A percentile compares a stretch with the other conserved stretches of the same genome.
phyloP scores from a whole-genome alignment of 306 rosid species.

The Medicago lupulina region DNA sequence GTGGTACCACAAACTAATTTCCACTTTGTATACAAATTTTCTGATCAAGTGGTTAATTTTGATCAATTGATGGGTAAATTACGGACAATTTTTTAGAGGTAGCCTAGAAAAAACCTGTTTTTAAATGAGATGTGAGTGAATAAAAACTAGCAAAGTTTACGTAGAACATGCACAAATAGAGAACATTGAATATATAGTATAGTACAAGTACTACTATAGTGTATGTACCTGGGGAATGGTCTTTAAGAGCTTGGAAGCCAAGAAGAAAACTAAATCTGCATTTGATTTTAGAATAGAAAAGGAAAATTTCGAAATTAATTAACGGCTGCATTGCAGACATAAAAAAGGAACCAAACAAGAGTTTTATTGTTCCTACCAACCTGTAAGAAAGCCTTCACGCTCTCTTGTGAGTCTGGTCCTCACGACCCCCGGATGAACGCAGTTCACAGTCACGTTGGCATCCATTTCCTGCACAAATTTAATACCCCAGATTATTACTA shows the following conservation, averaged over 20 bases:
- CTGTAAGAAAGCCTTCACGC: slow-evolving; percentile 85
- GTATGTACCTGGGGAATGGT: slow-evolving; percentile 82
- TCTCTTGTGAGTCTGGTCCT: slow-evolving; percentile 93
- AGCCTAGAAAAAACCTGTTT: too few species aligned
- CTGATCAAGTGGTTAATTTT: too few species aligned
- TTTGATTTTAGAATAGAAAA: slow-evolving; percentile 12
- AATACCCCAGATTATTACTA: background rate
- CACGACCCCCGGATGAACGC: slow-evolving; percentile 93
- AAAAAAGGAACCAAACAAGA: background rate
- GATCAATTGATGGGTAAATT: too few species aligned
- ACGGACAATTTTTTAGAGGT: too few species aligned
- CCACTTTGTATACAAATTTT: too few species aligned
- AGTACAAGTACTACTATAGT: too few species aligned
- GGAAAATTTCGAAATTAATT: slow-evolving; percentile 5
- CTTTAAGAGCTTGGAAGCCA: slow-evolving; percentile 86
- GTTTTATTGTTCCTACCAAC: slow-evolving; percentile 51
- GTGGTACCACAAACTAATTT: too few species aligned
- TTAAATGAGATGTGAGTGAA: too few species aligned
- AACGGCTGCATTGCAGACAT: background rate
- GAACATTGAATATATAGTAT: background rate
- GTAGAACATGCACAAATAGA: background rate
- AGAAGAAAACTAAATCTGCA: slow-evolving; percentile 83
- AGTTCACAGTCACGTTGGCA: slow-evolving; percentile 83
- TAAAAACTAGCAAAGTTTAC: too few species aligned
- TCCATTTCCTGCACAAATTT: slow-evolving; percentile 62